Evolutionary conservation across 1,139 yeast genomes (phyloP), one percentile per base, ranked within the genome.

Genomic region (Sugiyamaella pinicola): DNA sequence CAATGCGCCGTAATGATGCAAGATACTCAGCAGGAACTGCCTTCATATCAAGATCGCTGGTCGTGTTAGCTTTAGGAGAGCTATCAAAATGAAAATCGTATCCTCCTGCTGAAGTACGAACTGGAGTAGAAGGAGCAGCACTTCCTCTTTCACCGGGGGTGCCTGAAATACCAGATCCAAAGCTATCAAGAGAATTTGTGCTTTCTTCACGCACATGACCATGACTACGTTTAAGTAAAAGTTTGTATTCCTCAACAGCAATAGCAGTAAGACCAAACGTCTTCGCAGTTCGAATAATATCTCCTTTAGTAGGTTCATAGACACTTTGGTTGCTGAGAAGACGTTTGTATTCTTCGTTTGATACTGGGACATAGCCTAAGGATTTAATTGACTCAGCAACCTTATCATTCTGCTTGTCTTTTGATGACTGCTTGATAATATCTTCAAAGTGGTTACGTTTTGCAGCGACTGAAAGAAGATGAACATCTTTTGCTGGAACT

Each of bases 261-360:
- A 78, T 56, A 0, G 74, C 71, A 10, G 71, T 69, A 48, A 71
- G 63, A 5, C 78, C 80, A 51, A 69, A 62, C 8, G 69, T 67
- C 53, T 69, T 68, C 8, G 76, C 76, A n/a, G 68, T 65, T 28
- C 70, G 63, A 15, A 68, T 58, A 37, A 72, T 62, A 35, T 73
- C 76, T 5, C 70, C 67, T 53, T 64, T 65, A 4, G 73, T 65
- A 1, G 74, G 74, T 40, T 66, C 66, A 51, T 65, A 68, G 18
- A 68, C 69, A 41, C 63, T 61, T 55, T 68, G 72, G 48, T 63
- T 61, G 12, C 65, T 67, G 17, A 69, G 54, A 38, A 71, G 62
- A n/a, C 69, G 63, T 55, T 68, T 65, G 57, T 70, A 71, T 55
- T 72, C 75, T 31, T 69, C 74, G 28, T 60, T 61, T 8, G 72